These are phyloP conservation scores for Adiantum capillusveneris DNA, from an alignment of 75 land plant genomes.

Conservation along the genomic window DNA sequence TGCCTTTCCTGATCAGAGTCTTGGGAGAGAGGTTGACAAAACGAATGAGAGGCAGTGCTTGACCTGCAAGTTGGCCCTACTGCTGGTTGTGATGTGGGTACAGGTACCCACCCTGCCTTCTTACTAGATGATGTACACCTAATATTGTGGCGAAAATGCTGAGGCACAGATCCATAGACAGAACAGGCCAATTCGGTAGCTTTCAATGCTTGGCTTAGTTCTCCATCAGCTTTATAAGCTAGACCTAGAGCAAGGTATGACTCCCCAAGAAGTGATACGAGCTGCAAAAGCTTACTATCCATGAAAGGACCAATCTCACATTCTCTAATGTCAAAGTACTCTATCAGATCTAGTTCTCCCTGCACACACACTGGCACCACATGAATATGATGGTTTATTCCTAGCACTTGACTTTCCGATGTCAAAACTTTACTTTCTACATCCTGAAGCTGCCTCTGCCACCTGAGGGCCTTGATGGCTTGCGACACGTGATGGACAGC, in stretches of 20 bases:
- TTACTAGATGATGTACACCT: constrained; percentile 42
- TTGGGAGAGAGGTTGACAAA: constrained; percentile 12
- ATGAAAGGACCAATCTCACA: constrained; percentile 69
- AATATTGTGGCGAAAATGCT: constrained; percentile 32
- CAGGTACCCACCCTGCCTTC: constrained; percentile 6
- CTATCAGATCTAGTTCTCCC: constrained; percentile 94
- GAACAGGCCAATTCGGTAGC: constrained; percentile 77
- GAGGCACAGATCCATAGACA: constrained; percentile 88
- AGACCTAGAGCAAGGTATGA: constrained; percentile 95
- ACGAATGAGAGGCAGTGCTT: constrained; percentile 8
- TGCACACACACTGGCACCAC: constrained; percentile 62
- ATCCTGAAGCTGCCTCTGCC: constrained; percentile 78
- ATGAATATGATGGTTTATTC: constrained; percentile 13
- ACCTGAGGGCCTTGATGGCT: constrained; percentile 89
- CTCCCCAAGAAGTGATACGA: constrained; percentile 88
- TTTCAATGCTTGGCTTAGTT: constrained; percentile 67
- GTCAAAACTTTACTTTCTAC: constrained; percentile 29
- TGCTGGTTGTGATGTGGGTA: constrained; percentile 5
- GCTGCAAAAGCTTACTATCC: constrained; percentile 85
- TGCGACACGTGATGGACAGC: constrained; percentile 98
- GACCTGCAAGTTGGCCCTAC: neutral
- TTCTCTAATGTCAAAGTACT: constrained; percentile 82
- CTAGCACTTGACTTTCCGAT: constrained; percentile 13
- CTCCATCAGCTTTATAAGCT: constrained; percentile 83
- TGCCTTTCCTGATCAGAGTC: neutral